Evolutionary conservation across 371 early-diverging fungal genomes (phyloP), one percentile per base, ranked within the genome.

Genomic region (Zychaea mexicana): DNA sequence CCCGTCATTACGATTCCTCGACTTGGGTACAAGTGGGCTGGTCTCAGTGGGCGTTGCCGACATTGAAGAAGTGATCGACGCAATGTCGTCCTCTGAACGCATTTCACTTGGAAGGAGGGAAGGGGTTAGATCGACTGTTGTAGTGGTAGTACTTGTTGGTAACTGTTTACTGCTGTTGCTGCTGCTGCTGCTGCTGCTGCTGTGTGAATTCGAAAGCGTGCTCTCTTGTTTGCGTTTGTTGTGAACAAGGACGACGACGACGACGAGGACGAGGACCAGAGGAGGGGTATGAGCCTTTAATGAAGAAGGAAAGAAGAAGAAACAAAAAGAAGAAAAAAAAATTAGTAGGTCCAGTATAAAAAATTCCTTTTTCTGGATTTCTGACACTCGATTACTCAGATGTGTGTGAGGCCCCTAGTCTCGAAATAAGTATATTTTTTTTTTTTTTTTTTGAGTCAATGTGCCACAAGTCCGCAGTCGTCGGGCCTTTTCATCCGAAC

Each of bases 11-110:
- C n/a, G n/a, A n/a, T 42, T 60, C 57, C 32, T 57, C 56, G 26
- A 28, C n/a, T 27, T 54, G 47, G 56, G 39, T 15, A 67, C 54
- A 2, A 65, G 54, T 24, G 52, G 62, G 0, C 60, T 67, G 10
- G 36, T 39, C 52, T 67, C 67, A 2, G 67, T 67, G 19, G 62
- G 62, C 22, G 57, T 57, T 8, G 42, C 27, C 12, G 64, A 63
- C 47, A 63, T 28, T 24, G 64, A 56, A n/a, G 65, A 65, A 28
- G 38, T 57, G 27, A 62, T 55, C 4, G 56, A 53, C 38, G 22
- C 38, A 22, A 32, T 54, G 19, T 62, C 55, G 62, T 55, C 62
- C 45, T 55, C 33, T 19, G 42, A 62, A 55, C 62, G 62, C 61
- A 60, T 60, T 27, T 54, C 55, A 42, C 42, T 42, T 33, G 33